Evolutionary conservation across 2,329 filamentous ascomycete species (phyloP).

Genomic region (Fusarium caatingaense): DNA sequence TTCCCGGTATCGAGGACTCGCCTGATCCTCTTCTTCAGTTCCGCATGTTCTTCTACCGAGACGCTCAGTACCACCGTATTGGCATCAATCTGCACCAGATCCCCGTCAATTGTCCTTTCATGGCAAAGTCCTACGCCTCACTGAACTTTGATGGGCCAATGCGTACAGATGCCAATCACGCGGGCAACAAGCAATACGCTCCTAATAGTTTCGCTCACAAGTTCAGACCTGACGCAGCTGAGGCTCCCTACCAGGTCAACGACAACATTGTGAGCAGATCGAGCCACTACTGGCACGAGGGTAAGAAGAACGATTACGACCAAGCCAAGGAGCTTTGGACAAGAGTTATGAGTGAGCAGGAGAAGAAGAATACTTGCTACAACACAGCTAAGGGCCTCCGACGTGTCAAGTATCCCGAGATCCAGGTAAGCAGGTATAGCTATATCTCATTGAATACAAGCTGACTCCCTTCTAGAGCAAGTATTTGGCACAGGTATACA

Average conservation of each 20-base stretch:
- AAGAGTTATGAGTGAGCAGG: conserved; percentile 1
- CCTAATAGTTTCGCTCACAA: conserved; percentile 11
- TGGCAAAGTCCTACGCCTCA: conserved; percentile 13
- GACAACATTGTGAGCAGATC: neutral
- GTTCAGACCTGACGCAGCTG: conserved; percentile 3
- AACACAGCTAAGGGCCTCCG: conserved; percentile 11
- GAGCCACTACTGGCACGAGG: conserved; percentile 4
- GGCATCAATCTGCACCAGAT: conserved; percentile 7
- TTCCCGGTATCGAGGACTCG: conserved; percentile 13
- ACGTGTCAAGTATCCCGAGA: neutral
- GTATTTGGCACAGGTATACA: neutral
- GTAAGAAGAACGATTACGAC: conserved; percentile 8
- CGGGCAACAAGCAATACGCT: conserved; percentile 4
- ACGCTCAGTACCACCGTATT: conserved; percentile 9
- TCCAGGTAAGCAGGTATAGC: neutral
- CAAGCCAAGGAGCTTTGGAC: conserved; percentile 7
- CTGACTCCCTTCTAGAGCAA: neutral
- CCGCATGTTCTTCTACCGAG: conserved; percentile 19
- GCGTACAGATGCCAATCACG: conserved; percentile 7
- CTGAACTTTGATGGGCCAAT: conserved; percentile 7
- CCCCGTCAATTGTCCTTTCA: conserved; percentile 10
- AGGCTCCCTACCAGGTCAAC: conserved; percentile 9
- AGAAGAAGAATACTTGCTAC: conserved; percentile 12
- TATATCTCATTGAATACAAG: rapidly evolving
- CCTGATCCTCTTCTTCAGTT: conserved; percentile 16